These are phyloP conservation scores for Podaxis mareebaensis DNA, from an alignment of 768 basidiomycete genomes.

Conservation along the genomic window DNA sequence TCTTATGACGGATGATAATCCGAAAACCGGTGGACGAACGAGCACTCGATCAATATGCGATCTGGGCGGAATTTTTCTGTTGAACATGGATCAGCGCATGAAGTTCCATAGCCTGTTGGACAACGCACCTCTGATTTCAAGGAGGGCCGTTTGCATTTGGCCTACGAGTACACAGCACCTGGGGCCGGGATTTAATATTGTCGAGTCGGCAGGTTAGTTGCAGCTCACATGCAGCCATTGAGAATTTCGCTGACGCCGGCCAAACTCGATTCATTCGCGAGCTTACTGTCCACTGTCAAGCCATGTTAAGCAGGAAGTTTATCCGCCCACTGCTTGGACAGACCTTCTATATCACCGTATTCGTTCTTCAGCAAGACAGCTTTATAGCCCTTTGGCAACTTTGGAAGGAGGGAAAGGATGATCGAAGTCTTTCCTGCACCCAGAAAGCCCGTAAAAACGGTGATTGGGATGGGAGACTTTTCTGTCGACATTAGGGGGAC, in stretches of 20 bases:
- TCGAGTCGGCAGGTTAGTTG: background rate
- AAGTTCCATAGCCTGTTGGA: background rate
- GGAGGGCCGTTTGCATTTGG: slow-evolving; percentile 87
- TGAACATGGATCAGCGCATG: background rate
- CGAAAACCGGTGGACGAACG: slow-evolving; percentile 47
- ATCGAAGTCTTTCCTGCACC: slow-evolving; percentile 80
- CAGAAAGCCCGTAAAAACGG: slow-evolving; percentile 94
- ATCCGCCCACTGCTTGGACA: slow-evolving; percentile 1
- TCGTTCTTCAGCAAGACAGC: slow-evolving; percentile 95
- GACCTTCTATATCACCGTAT: slow-evolving; percentile 92
- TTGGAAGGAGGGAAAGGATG: slow-evolving; percentile 81
- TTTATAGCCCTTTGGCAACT: slow-evolving; percentile 83
- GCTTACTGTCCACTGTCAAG: slow-evolving; percentile 79
- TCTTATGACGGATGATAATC: background rate
- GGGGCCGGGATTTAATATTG: background rate
- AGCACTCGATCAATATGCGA: slow-evolving; percentile 94
- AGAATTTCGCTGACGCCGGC: slow-evolving; percentile 90
- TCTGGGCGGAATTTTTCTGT: slow-evolving; percentile 83
- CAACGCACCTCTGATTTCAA: slow-evolving; percentile 77
- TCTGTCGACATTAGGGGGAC: slow-evolving; percentile 1
- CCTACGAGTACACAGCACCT: slow-evolving; percentile 96
- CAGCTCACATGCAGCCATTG: slow-evolving; percentile 89
- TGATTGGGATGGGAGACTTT: slow-evolving; percentile 67
- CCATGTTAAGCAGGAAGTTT: background rate
- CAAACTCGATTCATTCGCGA: slow-evolving; percentile 82